Conservation (phyloP, 768 basidiomycete genomes). For the Tricholoma bakamatsutake region DNA sequence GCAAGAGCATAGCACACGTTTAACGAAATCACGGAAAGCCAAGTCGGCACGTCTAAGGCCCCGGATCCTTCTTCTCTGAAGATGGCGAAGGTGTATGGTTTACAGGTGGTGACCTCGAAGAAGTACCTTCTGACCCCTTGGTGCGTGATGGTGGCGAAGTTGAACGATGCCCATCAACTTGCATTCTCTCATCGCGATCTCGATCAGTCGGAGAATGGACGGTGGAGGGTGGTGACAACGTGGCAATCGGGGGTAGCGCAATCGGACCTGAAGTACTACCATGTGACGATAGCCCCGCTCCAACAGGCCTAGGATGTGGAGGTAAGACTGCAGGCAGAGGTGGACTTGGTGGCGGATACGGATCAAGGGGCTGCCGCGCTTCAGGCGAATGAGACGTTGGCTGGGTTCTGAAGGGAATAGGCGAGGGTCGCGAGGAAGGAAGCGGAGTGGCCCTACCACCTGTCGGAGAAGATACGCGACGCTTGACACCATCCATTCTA, state of each 20-base stretch:
- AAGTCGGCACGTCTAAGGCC: slow-evolving; percentile 1
- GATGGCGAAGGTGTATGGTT: slow-evolving; percentile 55
- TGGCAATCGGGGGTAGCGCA: slow-evolving; percentile 65
- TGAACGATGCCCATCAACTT: slow-evolving; percentile 46
- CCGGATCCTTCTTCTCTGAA: slow-evolving; percentile 33
- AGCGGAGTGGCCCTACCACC: slow-evolving; percentile 47
- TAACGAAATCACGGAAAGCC: background rate
- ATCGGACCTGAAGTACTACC: slow-evolving; percentile 32
- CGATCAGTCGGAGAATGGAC: slow-evolving; percentile 46
- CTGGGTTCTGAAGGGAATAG: slow-evolving; percentile 69
- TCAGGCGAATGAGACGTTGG: slow-evolving; percentile 67
- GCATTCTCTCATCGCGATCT: slow-evolving; percentile 50
- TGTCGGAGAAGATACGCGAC: slow-evolving; percentile 46
- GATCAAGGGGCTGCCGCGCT: slow-evolving; percentile 43
- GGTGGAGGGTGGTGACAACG: slow-evolving; percentile 56
- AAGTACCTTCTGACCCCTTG: slow-evolving; percentile 45
- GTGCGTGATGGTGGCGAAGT: slow-evolving; percentile 45
- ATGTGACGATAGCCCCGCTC: slow-evolving; percentile 42
- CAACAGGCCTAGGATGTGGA: slow-evolving; percentile 71
- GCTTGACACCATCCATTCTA: slow-evolving; percentile 48
- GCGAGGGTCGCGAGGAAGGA: slow-evolving; percentile 60
- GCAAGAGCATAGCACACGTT: slow-evolving; percentile 8
- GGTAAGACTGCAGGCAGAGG: slow-evolving; percentile 58
- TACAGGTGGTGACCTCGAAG: slow-evolving; percentile 43
- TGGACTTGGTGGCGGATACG: slow-evolving; percentile 47